Evolutionary conservation across 163 green algal species (phyloP).

Genomic region (Coccomyxa subellipsoidea): DNA sequence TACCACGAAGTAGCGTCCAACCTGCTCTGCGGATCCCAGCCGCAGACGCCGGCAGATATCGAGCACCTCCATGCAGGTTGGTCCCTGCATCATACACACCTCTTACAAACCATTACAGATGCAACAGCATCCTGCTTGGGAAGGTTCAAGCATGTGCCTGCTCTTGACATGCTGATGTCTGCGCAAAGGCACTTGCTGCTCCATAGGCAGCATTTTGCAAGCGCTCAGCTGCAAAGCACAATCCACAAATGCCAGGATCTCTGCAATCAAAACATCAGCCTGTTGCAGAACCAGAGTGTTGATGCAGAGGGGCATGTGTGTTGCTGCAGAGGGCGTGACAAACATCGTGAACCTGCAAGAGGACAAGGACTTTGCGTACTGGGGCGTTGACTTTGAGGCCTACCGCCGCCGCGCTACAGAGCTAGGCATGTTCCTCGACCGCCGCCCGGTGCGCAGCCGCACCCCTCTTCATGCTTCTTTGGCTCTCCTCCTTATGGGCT

Average conservation of each 20-base stretch:
- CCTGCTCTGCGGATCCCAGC: conserved; percentile 73
- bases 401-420: conserved; percentile 39
- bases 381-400: conserved; percentile 63
- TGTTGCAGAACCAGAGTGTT: conserved; percentile 56
- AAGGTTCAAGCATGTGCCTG: no score
- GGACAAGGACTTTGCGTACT: conserved; percentile 85
- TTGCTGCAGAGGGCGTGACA: not conserved
- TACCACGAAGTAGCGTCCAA: conserved; percentile 51
- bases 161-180: no score
- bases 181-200: no score
- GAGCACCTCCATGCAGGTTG: conserved; percentile 30
- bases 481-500: not conserved
- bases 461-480: not conserved
- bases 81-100: not conserved
- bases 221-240: no score
- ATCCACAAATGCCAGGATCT: no score
- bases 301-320: conserved; percentile 64
- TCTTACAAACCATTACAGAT: not conserved
- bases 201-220: no score
- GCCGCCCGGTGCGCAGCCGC: conserved; percentile 44
- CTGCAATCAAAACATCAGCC: no score
- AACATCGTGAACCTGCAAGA: conserved; percentile 50
- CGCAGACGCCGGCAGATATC: conserved; percentile 55
- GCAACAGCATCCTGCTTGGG: not conserved
- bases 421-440: conserved; percentile 55